phyloP scores from a whole-genome alignment of 1,284 basidiomycete species.

The Austroboletus niveus region DNA sequence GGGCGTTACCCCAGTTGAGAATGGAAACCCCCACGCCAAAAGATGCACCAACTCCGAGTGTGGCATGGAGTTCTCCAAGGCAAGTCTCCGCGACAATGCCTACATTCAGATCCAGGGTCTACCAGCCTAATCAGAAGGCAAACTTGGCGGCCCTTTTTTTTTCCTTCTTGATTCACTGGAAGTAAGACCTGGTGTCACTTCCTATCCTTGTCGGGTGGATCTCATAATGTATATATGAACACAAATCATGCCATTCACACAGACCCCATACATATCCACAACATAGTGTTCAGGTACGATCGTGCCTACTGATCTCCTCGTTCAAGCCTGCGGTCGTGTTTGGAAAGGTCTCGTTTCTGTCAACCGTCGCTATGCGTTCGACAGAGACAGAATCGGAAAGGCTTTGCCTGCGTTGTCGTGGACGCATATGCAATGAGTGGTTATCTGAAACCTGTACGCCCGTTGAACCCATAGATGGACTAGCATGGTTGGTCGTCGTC shows the following conservation, averaged over 20 bases:
- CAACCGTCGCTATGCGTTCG: constrained; percentile 56
- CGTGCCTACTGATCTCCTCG: constrained; percentile 50
- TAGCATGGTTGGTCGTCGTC: constrained; percentile 24
- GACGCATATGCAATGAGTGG: constrained; percentile 47
- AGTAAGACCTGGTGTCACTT: constrained; percentile 25
- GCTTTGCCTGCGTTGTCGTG: constrained; percentile 57
- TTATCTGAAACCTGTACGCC: constrained; percentile 29
- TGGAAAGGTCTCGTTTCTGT: constrained; percentile 49
- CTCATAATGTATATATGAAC: constrained; percentile 32
- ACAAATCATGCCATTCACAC: constrained; percentile 20
- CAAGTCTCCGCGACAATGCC: constrained; percentile 38
- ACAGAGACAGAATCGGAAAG: constrained; percentile 64
- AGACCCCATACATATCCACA: constrained; percentile 10
- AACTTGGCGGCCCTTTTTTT: neutral
- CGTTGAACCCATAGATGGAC: constrained; percentile 14
- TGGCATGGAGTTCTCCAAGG: constrained; percentile 41
- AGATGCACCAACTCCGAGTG: constrained; percentile 38
- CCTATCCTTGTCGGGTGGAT: constrained; percentile 12
- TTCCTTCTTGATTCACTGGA: constrained; percentile 5
- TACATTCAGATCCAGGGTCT: constrained; percentile 41
- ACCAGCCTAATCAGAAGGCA: constrained; percentile 26
- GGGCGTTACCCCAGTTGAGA: constrained; percentile 12
- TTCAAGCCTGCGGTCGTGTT: constrained; percentile 66
- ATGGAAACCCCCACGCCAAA: constrained; percentile 12
- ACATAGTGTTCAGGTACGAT: constrained; percentile 20